Base-by-base conservation (phyloP, 192 early-diverging fungal species). In the Coemansia sp. region DNA sequence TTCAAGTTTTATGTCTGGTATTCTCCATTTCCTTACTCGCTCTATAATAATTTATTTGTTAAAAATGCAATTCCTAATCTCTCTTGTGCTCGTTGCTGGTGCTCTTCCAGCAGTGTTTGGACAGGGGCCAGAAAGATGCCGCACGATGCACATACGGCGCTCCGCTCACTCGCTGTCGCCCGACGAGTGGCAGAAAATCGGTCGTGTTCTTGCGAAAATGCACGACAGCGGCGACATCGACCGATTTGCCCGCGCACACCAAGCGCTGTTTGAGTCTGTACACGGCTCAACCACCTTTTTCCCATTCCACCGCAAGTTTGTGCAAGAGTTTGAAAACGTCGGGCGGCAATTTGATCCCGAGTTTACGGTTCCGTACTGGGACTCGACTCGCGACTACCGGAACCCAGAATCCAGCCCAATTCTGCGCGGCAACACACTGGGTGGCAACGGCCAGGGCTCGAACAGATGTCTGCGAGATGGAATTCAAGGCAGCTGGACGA, bases 291-390 rank as follows among this genome's bases (percentile, higher is more conserved):
- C 79, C 2, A 68, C 74, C 1, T 83, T 83, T 56, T 75, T 80
- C 41, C 73, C 77, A 21, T 83, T 76, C 66, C 82, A 83, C 56
- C 70, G 82, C 10, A 69, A 74, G 57, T 83, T 83, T 48, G 66
- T 80, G 35, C 62, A 74, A 6, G 82, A 83, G 45, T 73, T 83
- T 49, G 82, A 83, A 49, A 64, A 77, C 54, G 19, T 74, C 14
- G 64, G 77, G 1, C 64, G 71, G 16, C 19, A 60, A 39, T 71
- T 77, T 39, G 71, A 77, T 19, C 71, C 77, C 3, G 41, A 51
- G 2, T 74, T 83, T 26, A 66, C 66, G 6, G 38, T 80, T 16
- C 82, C 82, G 3, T 83, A 73, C 69, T 80, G 77, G 77, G 74
- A 80, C 45, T 59, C 74, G 1, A 68, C 82, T 2, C 71, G 49